Base-by-base conservation (phyloP, 23 red algal species). In the Agarophyton chilense region DNA sequence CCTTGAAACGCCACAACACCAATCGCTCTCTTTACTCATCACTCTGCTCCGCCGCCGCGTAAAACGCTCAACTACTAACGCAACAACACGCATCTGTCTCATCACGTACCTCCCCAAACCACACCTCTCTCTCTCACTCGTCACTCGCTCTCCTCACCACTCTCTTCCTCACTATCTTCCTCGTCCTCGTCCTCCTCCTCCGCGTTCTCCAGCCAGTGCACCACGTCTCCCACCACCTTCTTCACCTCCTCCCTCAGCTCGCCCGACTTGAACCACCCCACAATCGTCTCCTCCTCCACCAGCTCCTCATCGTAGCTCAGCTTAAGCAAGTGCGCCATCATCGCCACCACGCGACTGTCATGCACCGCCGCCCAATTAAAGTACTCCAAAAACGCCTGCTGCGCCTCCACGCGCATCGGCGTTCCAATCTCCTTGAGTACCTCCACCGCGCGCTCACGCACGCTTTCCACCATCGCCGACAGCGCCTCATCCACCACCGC, bases 171-270 rank as follows among this genome's bases (percentile, higher is more conserved):
- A 14, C 40, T 78, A 4, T 47, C 24, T 9, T 52, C 64, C 25
- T 60, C 44, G 12, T 86, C 90, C 49, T 94, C 92, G 41, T 86
- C 73, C 60, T 78, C 73, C 32, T 87, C 88, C 7, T 90, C 86
- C 21, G 84, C 86, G 34, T 86, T 63, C 87, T 98, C 77, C 79
- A 98, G 77, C 95, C 95, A 98, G n/a, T 98, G 74, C 44, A 98
- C 78, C 45, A 98, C 43, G 7, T 60, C 64, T 29, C 52, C 36
- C 25, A 93, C 90, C 22, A 52, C 84, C 2, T 92, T 67, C 38
- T 91, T 80, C 19, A 93, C 95, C n/a, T 83, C 42, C 31, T 35
- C 34, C 25, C 40, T 42, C 32, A 72, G 16, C 29, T 28, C 52
- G 8, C 41, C 56, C 39, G 34, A 54, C 18, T 26, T 51, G 65